Conservation (phyloP, 2,329 filamentous ascomycete genomes). For the Aspergillus brasiliensis region DNA sequence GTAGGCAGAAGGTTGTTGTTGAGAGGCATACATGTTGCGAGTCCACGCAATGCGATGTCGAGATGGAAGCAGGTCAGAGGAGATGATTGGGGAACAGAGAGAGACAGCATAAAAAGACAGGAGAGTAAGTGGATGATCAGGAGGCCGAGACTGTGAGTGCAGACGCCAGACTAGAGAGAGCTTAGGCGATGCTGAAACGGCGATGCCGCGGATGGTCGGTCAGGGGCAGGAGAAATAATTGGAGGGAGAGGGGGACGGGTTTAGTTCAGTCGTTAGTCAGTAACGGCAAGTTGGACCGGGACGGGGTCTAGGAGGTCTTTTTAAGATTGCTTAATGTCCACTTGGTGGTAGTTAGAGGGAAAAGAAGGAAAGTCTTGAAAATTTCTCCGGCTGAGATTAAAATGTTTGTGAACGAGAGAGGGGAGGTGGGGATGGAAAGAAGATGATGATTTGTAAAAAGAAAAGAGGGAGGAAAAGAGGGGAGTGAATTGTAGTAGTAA, state of each 20-base stretch:
- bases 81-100: conserved; percentile 17
- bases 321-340: conserved; percentile 9
- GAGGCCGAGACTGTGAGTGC: conserved; percentile 9
- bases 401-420: conserved; percentile 1
- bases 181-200: conserved; percentile 24
- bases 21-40: conserved; percentile 34
- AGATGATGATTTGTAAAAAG: conserved; percentile 2
- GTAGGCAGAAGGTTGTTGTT: conserved; percentile 29
- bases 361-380: not conserved
- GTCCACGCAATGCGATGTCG: conserved; percentile 23
- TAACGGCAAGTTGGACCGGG: conserved; percentile 2
- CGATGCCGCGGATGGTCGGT: conserved; percentile 23
- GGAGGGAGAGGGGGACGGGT: conserved; percentile 11
- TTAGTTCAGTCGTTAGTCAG: conserved; percentile 13
- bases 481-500: conserved; percentile 8
- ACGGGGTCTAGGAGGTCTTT: no score
- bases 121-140: conserved; percentile 11
- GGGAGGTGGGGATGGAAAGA: not conserved
- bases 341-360: not conserved
- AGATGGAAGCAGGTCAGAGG: conserved; percentile 9
- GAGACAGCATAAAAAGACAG: conserved; percentile 18
- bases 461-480: conserved; percentile 5
- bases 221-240: conserved; percentile 17
- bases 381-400: not conserved
- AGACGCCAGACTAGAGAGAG: conserved; percentile 9